Conservation (phyloP, 805 yeast species). For the Wickerhamomyces xylosicus region DNA sequence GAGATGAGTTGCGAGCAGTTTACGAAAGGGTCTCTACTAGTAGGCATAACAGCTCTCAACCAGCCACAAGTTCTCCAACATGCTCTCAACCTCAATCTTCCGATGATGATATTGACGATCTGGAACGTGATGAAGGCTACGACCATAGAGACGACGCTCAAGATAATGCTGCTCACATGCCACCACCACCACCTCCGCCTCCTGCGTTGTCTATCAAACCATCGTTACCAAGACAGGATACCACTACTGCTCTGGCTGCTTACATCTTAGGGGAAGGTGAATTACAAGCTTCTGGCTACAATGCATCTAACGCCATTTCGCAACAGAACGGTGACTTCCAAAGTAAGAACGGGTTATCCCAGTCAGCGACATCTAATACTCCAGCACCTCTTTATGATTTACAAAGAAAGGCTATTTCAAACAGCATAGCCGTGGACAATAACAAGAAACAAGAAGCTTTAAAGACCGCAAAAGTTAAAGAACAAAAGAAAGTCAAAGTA, state of each 20-base stretch:
- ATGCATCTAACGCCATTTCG: constrained; percentile 27
- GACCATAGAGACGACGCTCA: neutral
- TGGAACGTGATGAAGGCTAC: neutral
- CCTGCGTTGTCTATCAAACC: constrained; percentile 3
- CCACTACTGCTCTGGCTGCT: constrained; percentile 11
- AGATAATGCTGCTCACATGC: constrained; percentile 5
- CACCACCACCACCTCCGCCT: constrained; percentile 11
- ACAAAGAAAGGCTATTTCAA: constrained; percentile 29
- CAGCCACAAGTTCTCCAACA: neutral
- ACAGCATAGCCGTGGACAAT: constrained; percentile 10
- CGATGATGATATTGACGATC: constrained; percentile 1
- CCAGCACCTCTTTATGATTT: constrained; percentile 40
- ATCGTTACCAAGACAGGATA: constrained; percentile 12
- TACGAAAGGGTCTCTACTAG: constrained; percentile 9
- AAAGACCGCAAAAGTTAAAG: constrained; percentile 1
- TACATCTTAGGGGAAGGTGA: constrained; percentile 32
- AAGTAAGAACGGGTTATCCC: constrained; percentile 49
- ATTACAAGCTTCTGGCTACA: constrained; percentile 53
- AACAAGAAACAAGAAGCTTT: constrained; percentile 1
- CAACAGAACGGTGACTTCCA: constrained; percentile 15
- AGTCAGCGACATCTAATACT: constrained; percentile 45
- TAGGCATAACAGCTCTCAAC: constrained; percentile 5
- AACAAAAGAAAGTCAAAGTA: constrained; percentile 16
- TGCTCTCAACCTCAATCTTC: neutral
- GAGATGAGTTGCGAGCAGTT: constrained; percentile 22